phyloP scores from a whole-genome alignment of 179 eudicot genomes.

The Carnegiea gigantea region DNA sequence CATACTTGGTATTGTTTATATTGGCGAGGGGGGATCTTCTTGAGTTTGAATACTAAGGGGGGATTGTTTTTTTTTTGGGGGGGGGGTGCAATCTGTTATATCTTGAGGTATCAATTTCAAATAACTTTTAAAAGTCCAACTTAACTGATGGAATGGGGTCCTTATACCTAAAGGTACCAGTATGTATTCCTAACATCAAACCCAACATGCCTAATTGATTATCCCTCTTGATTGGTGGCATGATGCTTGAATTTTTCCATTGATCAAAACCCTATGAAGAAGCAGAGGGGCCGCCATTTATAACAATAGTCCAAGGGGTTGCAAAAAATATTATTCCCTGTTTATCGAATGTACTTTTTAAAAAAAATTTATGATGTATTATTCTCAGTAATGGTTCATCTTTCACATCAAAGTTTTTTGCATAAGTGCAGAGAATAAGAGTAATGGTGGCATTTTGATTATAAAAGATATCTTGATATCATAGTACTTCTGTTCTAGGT shows the following conservation, averaged over 20 bases:
- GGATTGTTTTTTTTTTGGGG: too few relatives aligned
- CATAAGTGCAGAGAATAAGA: neutral
- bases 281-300: neutral
- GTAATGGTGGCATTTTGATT: neutral
- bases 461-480: neutral
- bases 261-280: neutral
- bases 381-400: neutral
- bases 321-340: neutral
- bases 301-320: neutral
- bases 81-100: too few relatives aligned
- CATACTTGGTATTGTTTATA: too few relatives aligned
- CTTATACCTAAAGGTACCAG: neutral
- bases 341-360: neutral
- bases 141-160: neutral
- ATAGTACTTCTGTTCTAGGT: neutral
- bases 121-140: too few relatives aligned
- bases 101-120: neutral
- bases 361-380: neutral
- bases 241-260: neutral
- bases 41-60: too few relatives aligned
- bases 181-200: neutral
- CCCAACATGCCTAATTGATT: neutral
- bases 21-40: too few relatives aligned
- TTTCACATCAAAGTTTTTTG: neutral
- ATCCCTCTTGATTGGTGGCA: neutral